A percentile compares a stretch with the other conserved stretches of the same genome.
Evolutionary conservation across 371 early-diverging fungal genomes (phyloP).

Genomic region (Mortierella sp.): DNA sequence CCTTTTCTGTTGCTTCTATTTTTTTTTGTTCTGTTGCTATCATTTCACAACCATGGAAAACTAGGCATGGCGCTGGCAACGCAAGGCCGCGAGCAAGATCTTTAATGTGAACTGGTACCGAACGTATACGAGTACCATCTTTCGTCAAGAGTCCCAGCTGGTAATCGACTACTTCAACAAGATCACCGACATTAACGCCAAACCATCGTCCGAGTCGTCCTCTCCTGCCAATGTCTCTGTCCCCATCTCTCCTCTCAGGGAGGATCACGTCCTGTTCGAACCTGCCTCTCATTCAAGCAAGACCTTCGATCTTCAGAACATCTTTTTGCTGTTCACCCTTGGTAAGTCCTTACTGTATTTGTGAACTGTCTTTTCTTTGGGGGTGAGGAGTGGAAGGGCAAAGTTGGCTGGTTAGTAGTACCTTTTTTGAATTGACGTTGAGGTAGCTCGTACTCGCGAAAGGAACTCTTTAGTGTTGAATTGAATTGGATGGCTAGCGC

Average conservation of each 20-base stretch:
- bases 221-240: not conserved
- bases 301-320: constrained; percentile 59
- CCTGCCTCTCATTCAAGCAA: constrained; percentile 52
- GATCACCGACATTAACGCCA: not conserved
- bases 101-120: constrained; percentile 81
- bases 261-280: not conserved
- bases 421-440: not conserved
- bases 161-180: constrained; percentile 45
- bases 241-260: not conserved
- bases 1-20: not conserved
- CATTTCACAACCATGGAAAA: not conserved
- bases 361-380: not conserved
- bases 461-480: not conserved
- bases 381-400: not conserved
- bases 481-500: not conserved
- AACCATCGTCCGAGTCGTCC: not conserved
- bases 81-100: constrained; percentile 77
- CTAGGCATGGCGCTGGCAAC: constrained; percentile 73
- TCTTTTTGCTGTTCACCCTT: constrained; percentile 64
- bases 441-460: not conserved
- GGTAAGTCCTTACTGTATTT: not conserved
- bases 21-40: not conserved
- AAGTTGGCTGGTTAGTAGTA: not conserved
- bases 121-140: constrained; percentile 59
- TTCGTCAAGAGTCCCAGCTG: constrained; percentile 59